Evolutionary conservation across 306 rosid species (phyloP).

Genomic region (Cicer cuneatum): DNA sequence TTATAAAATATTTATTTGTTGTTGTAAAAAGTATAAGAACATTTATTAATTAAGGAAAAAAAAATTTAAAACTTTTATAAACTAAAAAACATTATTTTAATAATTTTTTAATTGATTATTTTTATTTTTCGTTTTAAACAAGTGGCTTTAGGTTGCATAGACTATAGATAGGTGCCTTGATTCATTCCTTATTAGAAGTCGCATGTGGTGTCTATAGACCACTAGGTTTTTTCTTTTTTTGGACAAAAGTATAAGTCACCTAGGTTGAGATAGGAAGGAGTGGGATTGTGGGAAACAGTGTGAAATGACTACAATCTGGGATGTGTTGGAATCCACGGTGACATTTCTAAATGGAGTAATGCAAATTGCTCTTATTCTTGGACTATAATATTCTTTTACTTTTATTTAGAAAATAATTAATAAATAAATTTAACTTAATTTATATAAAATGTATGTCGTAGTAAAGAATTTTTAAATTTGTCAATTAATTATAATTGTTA

Average conservation of each 20-base stretch:
- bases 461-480: too few relatives aligned
- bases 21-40: too few relatives aligned
- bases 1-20: too few relatives aligned
- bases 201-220: background rate
- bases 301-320: conserved; percentile 10
- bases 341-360: background rate
- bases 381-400: background rate
- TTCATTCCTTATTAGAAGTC: background rate
- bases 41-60: too few relatives aligned
- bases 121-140: too few relatives aligned
- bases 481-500: too few relatives aligned
- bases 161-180: background rate
- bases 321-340: conserved; percentile 26
- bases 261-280: conserved; percentile 7
- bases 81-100: too few relatives aligned
- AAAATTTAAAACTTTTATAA: too few relatives aligned
- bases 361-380: background rate
- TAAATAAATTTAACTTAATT: background rate
- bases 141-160: too few relatives aligned
- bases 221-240: too few relatives aligned
- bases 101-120: too few relatives aligned
- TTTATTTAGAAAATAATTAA: background rate
- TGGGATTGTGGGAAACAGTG: conserved; percentile 7
- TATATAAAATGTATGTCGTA: too few relatives aligned
- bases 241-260: background rate